Conservation (phyloP, 768 basidiomycete species). For the Leccinum aurantiacum region DNA sequence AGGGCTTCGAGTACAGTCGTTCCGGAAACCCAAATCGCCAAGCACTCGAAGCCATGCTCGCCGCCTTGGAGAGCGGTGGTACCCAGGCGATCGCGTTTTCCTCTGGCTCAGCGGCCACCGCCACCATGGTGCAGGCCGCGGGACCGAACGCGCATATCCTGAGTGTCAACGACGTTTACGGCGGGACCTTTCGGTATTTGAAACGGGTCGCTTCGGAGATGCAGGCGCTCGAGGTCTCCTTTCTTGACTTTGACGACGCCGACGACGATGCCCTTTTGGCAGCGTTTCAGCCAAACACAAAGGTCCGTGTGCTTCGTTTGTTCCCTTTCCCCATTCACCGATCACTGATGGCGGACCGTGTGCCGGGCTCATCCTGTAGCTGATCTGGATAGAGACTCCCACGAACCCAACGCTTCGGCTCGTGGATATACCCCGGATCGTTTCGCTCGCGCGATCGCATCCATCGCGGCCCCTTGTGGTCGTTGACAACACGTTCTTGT, state of each 20-base stretch:
- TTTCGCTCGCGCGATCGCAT: conserved; percentile 60
- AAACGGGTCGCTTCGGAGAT: conserved; percentile 58
- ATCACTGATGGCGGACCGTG: neutral
- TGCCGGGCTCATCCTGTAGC: conserved; percentile 39
- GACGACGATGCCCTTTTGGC: conserved; percentile 63
- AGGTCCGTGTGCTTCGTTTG: conserved; percentile 44
- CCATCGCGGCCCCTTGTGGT: conserved; percentile 72
- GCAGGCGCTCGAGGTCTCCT: conserved; percentile 71
- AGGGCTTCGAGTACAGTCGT: conserved; percentile 92
- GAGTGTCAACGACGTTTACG: conserved; percentile 91
- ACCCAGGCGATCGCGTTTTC: conserved; percentile 75
- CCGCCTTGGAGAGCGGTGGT: conserved; percentile 76
- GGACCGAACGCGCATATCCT: conserved; percentile 78
- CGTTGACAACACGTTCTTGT: conserved; percentile 94
- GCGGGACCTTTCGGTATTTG: conserved; percentile 89
- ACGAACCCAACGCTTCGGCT: conserved; percentile 93
- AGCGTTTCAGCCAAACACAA: conserved; percentile 75
- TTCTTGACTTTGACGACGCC: conserved; percentile 74
- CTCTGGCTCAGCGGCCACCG: conserved; percentile 84
- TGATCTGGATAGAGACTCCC: conserved; percentile 94
- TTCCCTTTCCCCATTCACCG: neutral
- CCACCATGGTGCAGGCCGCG: conserved; percentile 74
- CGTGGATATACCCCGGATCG: conserved; percentile 75
- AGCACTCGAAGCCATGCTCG: conserved; percentile 74
- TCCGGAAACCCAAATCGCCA: conserved; percentile 60